Evolutionary conservation across 176 grass and related monocot genomes (phyloP), one percentile per base, ranked within the genome.

Genomic region (Cenchrus americanus): DNA sequence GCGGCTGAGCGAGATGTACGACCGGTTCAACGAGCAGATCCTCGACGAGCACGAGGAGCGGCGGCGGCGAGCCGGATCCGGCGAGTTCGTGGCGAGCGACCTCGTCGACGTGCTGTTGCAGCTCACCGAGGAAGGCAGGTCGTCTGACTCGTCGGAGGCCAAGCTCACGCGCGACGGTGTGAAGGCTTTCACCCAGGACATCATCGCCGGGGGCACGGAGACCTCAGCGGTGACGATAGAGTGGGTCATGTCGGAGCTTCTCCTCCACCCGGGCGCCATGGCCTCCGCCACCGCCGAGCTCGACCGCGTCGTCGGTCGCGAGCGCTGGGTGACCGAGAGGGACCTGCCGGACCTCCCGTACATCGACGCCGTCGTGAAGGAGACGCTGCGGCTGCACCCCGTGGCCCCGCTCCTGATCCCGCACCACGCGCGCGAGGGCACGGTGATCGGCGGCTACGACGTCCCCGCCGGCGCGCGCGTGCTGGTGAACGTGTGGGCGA

Each of bases 281-380:
- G 32, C 69, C 3, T 60, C 80, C 44, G 84, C 87, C 65, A 67
- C 81, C 18, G 87, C 40, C 10, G 92, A 94, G 85, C 84, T 94
- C 5, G 90, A 94, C 77, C 73, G 79, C 41, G 90, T 87, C 4
- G 26, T 92, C 0, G 87, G 90, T 8, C 26, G 43, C 2, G 34
- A 43, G 0, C 68, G 84, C 11, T 90, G 92, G 87, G 87, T 90
- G 2, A 66, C 63, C 8, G 90, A 94, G 78, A 23, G 40, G 57
- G 90, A 94, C 66, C 76, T 90, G 10, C 53, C 62, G 18, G 21
- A n/a, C 13, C 90, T 94, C 60, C 89, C 87, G n/a, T 94, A 87
- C 92, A 19, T 94, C 21, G 84, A 94, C 51, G 90, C 87, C 58
- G 88, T 94, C 9, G 55, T 94, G 5, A 94, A 94, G 79, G 89